A percentile compares a stretch with the other conserved stretches of the same genome.
These are phyloP conservation scores for Pythium chondricola DNA, from an alignment of 352 stramenopile species.

Conservation along the genomic window DNA sequence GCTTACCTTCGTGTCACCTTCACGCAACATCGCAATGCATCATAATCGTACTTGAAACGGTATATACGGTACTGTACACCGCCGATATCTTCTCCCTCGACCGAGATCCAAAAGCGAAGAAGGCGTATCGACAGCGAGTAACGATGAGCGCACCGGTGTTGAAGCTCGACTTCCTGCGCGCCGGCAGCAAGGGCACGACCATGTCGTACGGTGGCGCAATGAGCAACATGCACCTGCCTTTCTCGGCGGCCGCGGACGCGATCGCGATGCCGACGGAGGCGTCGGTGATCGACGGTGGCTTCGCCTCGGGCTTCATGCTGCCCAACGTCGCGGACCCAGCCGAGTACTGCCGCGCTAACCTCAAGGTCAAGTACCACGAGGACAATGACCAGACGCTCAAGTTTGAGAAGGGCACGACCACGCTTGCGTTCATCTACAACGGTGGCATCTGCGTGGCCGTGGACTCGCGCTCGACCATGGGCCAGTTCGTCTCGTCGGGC, in stretches of 20 bases:
- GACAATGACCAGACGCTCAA: slow-evolving; percentile 94
- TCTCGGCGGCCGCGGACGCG: slow-evolving; percentile 19
- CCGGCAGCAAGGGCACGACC: slow-evolving; percentile 48
- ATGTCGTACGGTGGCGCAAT: slow-evolving; percentile 75
- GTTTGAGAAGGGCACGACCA: slow-evolving; percentile 99
- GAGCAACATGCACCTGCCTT: slow-evolving; percentile 58
- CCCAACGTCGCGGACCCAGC: slow-evolving; percentile 86
- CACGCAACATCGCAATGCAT: slow-evolving; percentile 12
- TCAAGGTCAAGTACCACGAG: slow-evolving; percentile 95
- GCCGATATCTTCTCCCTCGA: slow-evolving; percentile 18
- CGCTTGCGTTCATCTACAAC: slow-evolving; percentile 99
- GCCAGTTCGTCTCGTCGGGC: slow-evolving; percentile 97
- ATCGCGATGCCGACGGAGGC: slow-evolving; percentile 15
- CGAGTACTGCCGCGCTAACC: slow-evolving; percentile 94
- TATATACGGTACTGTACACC: neutral
- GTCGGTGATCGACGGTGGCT: slow-evolving; percentile 11
- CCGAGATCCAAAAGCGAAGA: neutral
- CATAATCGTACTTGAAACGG: slow-evolving; percentile 20
- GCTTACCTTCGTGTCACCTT: slow-evolving; percentile 14
- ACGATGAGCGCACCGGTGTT: slow-evolving; percentile 32
- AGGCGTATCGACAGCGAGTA: neutral
- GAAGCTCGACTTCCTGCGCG: slow-evolving; percentile 67
- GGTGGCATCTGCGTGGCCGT: slow-evolving; percentile 97
- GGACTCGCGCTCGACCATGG: slow-evolving; percentile 98
- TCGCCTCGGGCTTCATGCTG: slow-evolving; percentile 59